Evolutionary conservation across 305 asterid genomes (phyloP).

Genomic region (Fraxinus albicans): DNA sequence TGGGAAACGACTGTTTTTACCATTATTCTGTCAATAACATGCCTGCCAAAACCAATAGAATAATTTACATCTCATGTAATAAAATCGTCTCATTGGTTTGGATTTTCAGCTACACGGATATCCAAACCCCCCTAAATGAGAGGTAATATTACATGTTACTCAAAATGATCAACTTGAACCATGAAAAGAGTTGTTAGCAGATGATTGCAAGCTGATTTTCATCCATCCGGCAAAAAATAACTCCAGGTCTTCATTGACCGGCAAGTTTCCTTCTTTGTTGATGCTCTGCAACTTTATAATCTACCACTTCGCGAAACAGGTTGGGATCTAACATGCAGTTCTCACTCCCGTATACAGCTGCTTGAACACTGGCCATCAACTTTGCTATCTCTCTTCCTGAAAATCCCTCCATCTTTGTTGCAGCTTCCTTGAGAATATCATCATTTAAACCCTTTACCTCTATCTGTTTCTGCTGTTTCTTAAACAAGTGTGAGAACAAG

Average conservation of each 20-base stretch:
- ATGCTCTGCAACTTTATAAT: conserved; percentile 95
- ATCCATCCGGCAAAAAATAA: neutral
- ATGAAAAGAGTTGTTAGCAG: neutral
- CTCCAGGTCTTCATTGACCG: conserved; percentile 2
- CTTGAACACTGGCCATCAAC: conserved; percentile 92
- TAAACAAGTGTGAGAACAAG: conserved; percentile 49
- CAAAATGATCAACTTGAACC: neutral
- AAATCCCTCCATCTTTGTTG: conserved; percentile 65
- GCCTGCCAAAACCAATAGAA: neutral
- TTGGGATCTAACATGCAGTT: conserved; percentile 69
- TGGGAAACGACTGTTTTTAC: neutral
- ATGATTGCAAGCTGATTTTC: neutral
- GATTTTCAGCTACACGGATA: neutral
- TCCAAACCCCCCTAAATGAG: neutral
- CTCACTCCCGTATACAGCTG: conserved; percentile 86
- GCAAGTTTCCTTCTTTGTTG: conserved; percentile 81
- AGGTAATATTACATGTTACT: neutral
- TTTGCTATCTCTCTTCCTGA: conserved; percentile 94
- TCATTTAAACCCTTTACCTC: conserved; percentile 70
- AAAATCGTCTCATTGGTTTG: neutral
- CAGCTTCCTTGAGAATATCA: conserved; percentile 79
- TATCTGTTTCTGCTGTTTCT: conserved; percentile 60
- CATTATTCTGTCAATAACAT: neutral
- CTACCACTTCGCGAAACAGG: conserved; percentile 85
- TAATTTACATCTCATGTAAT: neutral